These are phyloP conservation scores for Tremella fuciformis DNA, from an alignment of 768 basidiomycete species.

Conservation along the genomic window DNA sequence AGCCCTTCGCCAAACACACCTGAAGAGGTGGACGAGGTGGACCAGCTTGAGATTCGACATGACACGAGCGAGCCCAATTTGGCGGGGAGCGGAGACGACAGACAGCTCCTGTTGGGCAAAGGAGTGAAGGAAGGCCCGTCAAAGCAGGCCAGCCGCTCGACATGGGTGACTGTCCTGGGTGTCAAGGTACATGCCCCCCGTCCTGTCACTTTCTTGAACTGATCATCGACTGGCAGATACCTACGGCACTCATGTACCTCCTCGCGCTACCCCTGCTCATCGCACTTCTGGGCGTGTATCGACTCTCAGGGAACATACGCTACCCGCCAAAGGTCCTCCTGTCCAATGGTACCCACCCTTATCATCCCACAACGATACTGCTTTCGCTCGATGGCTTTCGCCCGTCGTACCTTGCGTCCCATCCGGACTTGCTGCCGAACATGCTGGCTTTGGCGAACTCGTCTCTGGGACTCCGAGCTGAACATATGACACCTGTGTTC, in stretches of 20 bases:
- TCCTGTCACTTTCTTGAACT: too few species aligned
- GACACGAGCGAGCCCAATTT: background rate
- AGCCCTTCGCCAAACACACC: too few species aligned
- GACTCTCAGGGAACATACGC: background rate
- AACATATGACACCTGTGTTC: slow-evolving; percentile 78
- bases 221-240: slow-evolving; percentile 15
- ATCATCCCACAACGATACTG: slow-evolving; percentile 23
- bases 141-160: too few species aligned
- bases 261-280: slow-evolving; percentile 15
- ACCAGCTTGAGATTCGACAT: slow-evolving; percentile 11
- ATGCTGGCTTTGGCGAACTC: slow-evolving; percentile 15
- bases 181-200: too few species aligned
- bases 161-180: too few species aligned
- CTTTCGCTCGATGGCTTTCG: slow-evolving; percentile 32
- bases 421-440: slow-evolving; percentile 18
- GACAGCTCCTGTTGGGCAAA: too few species aligned
- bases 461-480: slow-evolving; percentile 58
- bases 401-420: slow-evolving; percentile 23
- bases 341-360: slow-evolving; percentile 25
- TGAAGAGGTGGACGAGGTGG: slow-evolving; percentile 10
- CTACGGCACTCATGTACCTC: slow-evolving; percentile 20
- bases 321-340: background rate
- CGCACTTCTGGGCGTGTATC: slow-evolving; percentile 7
- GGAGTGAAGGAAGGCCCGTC: too few species aligned
- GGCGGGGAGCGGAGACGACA: too few species aligned